These are phyloP conservation scores for Penicillium egyptiacum DNA, from an alignment of 495 filamentous ascomycete genomes.

Conservation along the genomic window DNA sequence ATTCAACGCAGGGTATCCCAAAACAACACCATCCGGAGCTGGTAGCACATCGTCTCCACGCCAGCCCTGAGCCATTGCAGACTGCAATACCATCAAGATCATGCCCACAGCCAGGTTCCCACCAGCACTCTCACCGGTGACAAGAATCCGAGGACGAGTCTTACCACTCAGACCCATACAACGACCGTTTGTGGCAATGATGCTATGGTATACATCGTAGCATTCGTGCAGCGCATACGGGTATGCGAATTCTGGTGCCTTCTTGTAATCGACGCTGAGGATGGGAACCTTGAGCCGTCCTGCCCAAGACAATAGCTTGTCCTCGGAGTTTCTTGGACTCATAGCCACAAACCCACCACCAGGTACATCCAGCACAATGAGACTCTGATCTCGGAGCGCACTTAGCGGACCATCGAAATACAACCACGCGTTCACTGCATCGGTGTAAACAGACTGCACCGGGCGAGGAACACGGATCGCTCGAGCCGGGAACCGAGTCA, in stretches of 20 bases:
- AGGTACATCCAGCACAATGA: slow-evolving; percentile 86
- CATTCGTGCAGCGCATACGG: slow-evolving; percentile 95
- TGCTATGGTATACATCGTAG: slow-evolving; percentile 86
- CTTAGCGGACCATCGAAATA: slow-evolving; percentile 90
- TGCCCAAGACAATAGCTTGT: slow-evolving; percentile 89
- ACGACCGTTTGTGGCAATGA: slow-evolving; percentile 72
- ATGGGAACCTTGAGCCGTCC: slow-evolving; percentile 80
- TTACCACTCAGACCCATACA: slow-evolving; percentile 82
- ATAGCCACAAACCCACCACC: slow-evolving; percentile 96
- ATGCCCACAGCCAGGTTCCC: slow-evolving; percentile 84
- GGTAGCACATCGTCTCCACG: slow-evolving; percentile 64
- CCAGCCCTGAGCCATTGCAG: slow-evolving; percentile 56
- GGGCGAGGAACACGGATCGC: slow-evolving; percentile 83
- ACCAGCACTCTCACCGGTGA: slow-evolving; percentile 91
- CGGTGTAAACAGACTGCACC: slow-evolving; percentile 70
- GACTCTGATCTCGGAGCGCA: slow-evolving; percentile 71
- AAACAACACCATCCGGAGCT: slow-evolving; percentile 73
- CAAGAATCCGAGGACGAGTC: slow-evolving; percentile 66
- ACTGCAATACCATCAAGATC: slow-evolving; percentile 84
- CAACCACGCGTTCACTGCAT: slow-evolving; percentile 83
- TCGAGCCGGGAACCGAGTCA: slow-evolving; percentile 76
- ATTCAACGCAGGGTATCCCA: slow-evolving; percentile 88
- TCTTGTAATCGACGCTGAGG: slow-evolving; percentile 88
- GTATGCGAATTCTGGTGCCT: slow-evolving; percentile 93
- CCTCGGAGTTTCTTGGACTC: slow-evolving; percentile 86